Evolutionary conservation across 345 rosid species (phyloP).

Genomic region (Hibiscus trionum): DNA sequence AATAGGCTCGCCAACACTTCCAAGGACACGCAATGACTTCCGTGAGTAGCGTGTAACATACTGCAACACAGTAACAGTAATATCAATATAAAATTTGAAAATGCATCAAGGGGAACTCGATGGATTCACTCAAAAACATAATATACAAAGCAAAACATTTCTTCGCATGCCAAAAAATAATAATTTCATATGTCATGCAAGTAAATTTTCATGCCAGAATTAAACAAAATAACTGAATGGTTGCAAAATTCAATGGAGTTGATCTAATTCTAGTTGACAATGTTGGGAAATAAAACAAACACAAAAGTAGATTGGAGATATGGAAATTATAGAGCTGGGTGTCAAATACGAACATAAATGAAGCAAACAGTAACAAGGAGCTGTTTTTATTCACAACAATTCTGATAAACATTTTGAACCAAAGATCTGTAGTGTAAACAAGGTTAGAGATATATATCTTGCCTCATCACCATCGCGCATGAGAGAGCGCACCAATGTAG

Average conservation of each 20-base stretch:
- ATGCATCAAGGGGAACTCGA: neutral
- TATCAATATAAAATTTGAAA: conserved; percentile 15
- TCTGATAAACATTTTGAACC: conserved; percentile 7
- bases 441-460: conserved; percentile 22
- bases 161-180: neutral
- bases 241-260: conserved; percentile 9
- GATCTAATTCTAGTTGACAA: neutral
- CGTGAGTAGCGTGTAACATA: conserved; percentile 76
- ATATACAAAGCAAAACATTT: neutral
- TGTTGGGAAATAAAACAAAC: conserved; percentile 1
- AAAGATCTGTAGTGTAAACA: conserved; percentile 9
- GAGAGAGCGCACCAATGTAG: neutral
- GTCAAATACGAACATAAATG: neutral
- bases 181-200: neutral
- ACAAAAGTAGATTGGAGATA: neutral
- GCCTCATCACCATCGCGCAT: conserved; percentile 24
- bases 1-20: conserved; percentile 99
- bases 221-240: neutral
- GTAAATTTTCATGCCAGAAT: neutral
- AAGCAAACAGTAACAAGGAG: neutral
- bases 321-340: neutral
- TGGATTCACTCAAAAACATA: neutral
- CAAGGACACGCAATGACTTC: conserved; percentile 84
- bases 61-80: conserved; percentile 46
- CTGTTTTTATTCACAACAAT: neutral